Conservation (phyloP, 148 eudicot species). For the Rhododendron simsii region DNA sequence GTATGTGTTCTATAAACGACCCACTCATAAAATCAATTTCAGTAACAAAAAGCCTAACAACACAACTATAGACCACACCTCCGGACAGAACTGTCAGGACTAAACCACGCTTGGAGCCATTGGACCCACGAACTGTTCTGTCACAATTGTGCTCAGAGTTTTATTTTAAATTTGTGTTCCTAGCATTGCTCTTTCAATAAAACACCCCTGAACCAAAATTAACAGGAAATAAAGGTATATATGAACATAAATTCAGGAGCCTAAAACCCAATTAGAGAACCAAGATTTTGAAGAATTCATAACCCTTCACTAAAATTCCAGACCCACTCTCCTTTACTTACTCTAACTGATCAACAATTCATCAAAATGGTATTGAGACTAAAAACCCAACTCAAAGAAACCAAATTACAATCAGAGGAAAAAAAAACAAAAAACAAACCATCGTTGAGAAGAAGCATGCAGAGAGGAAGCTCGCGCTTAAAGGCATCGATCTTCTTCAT, state of each 20-base stretch:
- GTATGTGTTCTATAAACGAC: neutral
- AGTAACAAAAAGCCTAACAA: too few relatives aligned
- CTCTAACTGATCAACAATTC: neutral
- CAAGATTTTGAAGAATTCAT: neutral
- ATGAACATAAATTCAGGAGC: neutral
- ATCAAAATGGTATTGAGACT: neutral
- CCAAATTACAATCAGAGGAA: neutral
- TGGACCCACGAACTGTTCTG: too few relatives aligned
- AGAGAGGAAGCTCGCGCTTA: constrained; percentile 67
- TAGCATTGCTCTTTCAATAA: too few relatives aligned
- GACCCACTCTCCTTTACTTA: neutral
- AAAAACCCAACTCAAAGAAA: neutral
- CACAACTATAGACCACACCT: too few relatives aligned
- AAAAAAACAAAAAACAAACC: constrained; percentile 38
- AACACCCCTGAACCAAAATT: neutral
- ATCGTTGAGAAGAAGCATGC: constrained; percentile 57
- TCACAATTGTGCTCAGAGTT: too few relatives aligned
- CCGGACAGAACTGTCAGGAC: too few relatives aligned
- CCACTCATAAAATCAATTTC: neutral
- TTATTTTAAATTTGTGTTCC: too few relatives aligned
- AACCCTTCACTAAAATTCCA: constrained; percentile 14
- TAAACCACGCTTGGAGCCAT: too few relatives aligned
- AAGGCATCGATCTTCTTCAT: constrained; percentile 59
- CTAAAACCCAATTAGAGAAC: neutral
- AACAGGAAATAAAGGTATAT: neutral